A percentile compares a stretch with the other conserved stretches of the same genome.
Evolutionary conservation across 2,329 filamentous ascomycete genomes (phyloP).

Genomic region (Hypoxylon sp.): DNA sequence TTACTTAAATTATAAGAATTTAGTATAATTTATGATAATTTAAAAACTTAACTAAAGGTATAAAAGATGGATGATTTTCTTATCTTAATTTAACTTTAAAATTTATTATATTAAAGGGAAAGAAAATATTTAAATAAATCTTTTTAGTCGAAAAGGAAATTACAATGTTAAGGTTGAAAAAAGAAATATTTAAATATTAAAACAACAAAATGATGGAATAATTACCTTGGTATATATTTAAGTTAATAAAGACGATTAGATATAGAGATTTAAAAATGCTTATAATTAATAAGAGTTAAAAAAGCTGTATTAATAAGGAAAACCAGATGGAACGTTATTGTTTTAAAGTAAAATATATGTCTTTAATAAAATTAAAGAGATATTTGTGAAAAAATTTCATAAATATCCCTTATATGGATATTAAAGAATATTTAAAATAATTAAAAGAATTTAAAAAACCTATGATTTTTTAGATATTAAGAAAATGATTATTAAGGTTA

Average conservation of each 20-base stretch:
- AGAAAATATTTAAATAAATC: neutral
- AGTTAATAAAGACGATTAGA: neutral
- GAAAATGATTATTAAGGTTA: neutral
- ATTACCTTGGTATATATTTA: neutral
- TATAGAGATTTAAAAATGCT: neutral
- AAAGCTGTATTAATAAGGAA: neutral
- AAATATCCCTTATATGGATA: neutral
- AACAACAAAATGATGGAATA: neutral
- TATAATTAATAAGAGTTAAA: neutral
- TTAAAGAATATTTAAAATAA: neutral
- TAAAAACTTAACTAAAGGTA: neutral
- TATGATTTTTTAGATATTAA: neutral
- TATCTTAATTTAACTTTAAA: too few species aligned
- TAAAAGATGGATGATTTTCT: too few species aligned
- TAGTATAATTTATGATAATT: conserved; percentile 1
- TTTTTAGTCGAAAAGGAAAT: neutral
- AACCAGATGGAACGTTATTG: neutral
- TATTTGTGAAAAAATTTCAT: neutral
- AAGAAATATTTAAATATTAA: neutral
- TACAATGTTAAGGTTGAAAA: neutral
- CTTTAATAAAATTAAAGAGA: neutral
- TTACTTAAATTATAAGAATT: neutral
- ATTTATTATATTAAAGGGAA: neutral
- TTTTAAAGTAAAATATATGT: neutral
- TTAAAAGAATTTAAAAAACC: neutral